Evolutionary conservation across 257 asterid genomes (phyloP).

Genomic region (Cordia subcordata): DNA sequence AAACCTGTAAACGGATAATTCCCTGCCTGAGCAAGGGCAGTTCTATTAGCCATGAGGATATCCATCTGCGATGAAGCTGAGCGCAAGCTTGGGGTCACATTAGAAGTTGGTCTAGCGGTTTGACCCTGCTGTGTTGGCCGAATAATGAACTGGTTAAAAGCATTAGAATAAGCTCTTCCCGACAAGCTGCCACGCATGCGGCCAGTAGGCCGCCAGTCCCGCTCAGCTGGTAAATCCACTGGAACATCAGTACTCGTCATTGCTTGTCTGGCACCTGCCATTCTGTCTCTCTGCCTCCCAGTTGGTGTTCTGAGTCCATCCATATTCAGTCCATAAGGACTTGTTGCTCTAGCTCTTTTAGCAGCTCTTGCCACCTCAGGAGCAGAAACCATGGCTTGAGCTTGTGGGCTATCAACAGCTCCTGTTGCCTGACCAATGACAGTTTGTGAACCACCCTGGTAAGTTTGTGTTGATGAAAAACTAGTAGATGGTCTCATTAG

Average conservation of each 20-base stretch:
- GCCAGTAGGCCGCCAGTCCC: constrained; percentile 45
- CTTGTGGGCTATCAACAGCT: constrained; percentile 27
- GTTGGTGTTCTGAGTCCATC: constrained; percentile 14
- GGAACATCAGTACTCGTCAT: constrained; percentile 20
- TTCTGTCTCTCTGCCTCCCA: constrained; percentile 28
- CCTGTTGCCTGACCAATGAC: constrained; percentile 20
- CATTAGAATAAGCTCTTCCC: constrained; percentile 54
- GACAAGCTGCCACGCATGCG: constrained; percentile 80
- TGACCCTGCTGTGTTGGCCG: constrained; percentile 38
- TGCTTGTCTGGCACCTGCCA: constrained; percentile 24
- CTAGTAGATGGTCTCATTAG: constrained; percentile 21
- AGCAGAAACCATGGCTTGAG: constrained; percentile 28
- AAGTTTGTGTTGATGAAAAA: constrained; percentile 22
- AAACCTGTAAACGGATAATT: constrained; percentile 7
- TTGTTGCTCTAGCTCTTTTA: constrained; percentile 25
- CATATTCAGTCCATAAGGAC: constrained; percentile 22
- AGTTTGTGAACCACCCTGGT: constrained; percentile 24
- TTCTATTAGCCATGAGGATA: not conserved
- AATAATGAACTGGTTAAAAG: constrained; percentile 31
- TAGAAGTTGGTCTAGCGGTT: constrained; percentile 30
- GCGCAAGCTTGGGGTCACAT: constrained; percentile 6
- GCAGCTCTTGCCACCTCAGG: constrained; percentile 28
- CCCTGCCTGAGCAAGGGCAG: not conserved
- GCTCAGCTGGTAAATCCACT: constrained; percentile 18
- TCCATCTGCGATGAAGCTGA: not conserved